These are phyloP conservation scores for Entomortierella parvispora DNA, from an alignment of 192 early-diverging fungal genomes.

Conservation along the genomic window DNA sequence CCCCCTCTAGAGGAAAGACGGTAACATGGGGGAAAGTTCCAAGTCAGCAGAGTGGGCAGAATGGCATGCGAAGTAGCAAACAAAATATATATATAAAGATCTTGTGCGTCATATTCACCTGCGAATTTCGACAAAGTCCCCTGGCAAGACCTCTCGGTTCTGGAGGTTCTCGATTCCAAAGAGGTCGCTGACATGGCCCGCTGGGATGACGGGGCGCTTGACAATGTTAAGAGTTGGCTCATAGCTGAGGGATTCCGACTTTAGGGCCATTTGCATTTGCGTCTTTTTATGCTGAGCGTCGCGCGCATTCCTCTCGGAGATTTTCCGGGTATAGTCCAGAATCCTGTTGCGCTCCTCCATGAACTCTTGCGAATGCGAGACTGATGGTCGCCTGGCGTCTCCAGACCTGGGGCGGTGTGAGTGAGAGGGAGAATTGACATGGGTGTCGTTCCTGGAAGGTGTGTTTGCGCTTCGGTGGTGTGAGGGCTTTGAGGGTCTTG, in stretches of 20 bases:
- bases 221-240: constrained; percentile 7
- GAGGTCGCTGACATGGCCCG: constrained; percentile 18
- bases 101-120: constrained; percentile 3
- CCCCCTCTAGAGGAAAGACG: constrained; percentile 4
- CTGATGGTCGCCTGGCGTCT: not conserved
- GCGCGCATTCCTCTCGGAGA: constrained; percentile 5
- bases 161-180: constrained; percentile 29
- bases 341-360: constrained; percentile 19
- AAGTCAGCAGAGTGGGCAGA: not conserved
- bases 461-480: not conserved
- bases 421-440: too few relatives aligned
- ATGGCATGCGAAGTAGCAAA: not conserved
- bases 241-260: not conserved
- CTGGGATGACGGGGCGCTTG: not conserved
- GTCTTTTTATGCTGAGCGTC: constrained; percentile 1
- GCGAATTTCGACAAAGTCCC: constrained; percentile 47
- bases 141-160: constrained; percentile 29
- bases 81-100: too few relatives aligned
- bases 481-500: not conserved
- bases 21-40: too few relatives aligned
- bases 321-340: not conserved
- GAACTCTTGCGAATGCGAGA: constrained; percentile 26
- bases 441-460: not conserved
- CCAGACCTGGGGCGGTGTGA: too few relatives aligned
- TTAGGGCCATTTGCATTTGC: not conserved